Evolutionary conservation across 2,329 filamentous ascomycete species (phyloP).

Genomic region (Diaporthe caulivora): DNA sequence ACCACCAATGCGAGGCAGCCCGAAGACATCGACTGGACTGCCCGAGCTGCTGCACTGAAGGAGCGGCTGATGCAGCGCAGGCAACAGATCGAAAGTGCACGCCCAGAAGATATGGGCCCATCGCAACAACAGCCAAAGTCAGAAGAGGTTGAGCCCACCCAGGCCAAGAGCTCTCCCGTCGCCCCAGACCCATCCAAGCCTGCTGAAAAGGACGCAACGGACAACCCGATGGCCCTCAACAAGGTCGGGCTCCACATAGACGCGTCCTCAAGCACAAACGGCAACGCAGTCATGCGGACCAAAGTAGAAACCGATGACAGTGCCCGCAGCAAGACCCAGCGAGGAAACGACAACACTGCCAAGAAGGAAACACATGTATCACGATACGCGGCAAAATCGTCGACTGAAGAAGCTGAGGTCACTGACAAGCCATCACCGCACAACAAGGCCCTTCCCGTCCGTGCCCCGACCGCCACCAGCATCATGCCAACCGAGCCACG

Average conservation of each 20-base stretch:
- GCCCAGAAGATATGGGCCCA: background rate
- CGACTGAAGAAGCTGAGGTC: conserved; percentile 1
- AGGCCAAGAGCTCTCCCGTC: background rate
- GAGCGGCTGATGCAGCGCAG: background rate
- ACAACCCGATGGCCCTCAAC: background rate
- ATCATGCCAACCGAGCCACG: background rate
- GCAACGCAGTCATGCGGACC: background rate
- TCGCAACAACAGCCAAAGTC: background rate
- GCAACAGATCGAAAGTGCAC: background rate
- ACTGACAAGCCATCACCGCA: background rate
- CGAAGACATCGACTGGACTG: background rate
- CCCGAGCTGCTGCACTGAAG: background rate
- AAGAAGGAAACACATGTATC: background rate
- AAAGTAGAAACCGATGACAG: background rate
- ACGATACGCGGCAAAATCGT: background rate
- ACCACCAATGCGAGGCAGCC: background rate
- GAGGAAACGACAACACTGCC: background rate
- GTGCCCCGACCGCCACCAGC: background rate
- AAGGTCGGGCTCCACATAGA: background rate
- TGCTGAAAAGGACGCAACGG: background rate
- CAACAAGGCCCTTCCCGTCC: background rate
- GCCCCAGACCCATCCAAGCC: background rate
- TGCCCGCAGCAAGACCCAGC: background rate
- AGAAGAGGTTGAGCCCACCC: background rate
- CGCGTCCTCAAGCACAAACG: background rate